phyloP scores from a whole-genome alignment of 2,329 filamentous ascomycete species.

The Fusarium burgessii region DNA sequence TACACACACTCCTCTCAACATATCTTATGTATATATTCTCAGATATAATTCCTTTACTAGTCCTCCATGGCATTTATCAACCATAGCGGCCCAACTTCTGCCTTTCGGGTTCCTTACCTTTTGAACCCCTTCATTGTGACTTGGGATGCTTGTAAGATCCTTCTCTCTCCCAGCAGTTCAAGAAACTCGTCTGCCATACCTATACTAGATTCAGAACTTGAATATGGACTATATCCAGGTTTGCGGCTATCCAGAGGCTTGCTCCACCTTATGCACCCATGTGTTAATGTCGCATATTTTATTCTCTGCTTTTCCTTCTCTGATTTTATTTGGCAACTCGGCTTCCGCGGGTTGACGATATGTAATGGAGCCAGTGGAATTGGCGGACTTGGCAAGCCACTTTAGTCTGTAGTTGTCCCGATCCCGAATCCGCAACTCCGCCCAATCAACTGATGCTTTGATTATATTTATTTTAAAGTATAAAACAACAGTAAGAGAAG shows the following conservation, averaged over 20 bases:
- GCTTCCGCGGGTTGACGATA: background rate
- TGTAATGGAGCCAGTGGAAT: background rate
- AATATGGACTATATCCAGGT: too few species aligned
- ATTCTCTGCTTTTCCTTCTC: background rate
- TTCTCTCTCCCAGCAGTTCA: too few species aligned
- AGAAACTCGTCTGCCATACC: too few species aligned
- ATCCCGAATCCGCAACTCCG: background rate
- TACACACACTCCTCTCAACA: too few species aligned
- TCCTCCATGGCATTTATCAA: too few species aligned
- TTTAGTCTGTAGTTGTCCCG: background rate
- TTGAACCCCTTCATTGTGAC: too few species aligned
- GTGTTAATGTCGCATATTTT: background rate
- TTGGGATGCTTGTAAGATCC: too few species aligned
- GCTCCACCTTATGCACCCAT: background rate
- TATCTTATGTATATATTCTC: too few species aligned
- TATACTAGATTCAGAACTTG: too few species aligned
- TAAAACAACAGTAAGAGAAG: rapidly evolving
- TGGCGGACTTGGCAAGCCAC: background rate
- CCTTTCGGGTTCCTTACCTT: too few species aligned
- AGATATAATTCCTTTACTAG: too few species aligned
- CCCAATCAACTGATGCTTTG: background rate
- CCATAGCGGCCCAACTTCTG: too few species aligned
- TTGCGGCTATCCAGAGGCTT: background rate
- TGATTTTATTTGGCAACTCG: background rate
- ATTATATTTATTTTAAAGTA: background rate